phyloP scores from a whole-genome alignment of 345 rosid genomes.

The Clausena lansium region DNA sequence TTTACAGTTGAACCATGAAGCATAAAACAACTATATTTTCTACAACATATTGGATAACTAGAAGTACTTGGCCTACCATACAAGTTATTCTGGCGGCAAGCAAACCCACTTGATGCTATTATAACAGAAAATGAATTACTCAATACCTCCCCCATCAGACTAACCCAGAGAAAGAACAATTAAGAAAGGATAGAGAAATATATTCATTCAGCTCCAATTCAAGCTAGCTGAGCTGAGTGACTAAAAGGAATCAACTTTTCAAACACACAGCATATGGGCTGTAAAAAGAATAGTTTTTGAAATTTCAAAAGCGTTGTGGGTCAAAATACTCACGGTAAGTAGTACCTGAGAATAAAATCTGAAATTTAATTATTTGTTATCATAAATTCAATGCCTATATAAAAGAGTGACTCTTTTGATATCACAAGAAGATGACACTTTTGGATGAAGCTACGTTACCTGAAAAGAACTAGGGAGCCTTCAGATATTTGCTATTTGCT shows the following conservation, averaged over 20 bases:
- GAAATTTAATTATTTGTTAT: too few relatives aligned
- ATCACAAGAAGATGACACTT: background rate
- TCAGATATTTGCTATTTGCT: background rate
- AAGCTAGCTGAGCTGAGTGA: background rate
- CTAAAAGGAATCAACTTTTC: slow-evolving; percentile 10
- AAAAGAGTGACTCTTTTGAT: background rate
- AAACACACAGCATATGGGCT: too few relatives aligned
- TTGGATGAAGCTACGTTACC: background rate
- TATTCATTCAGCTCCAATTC: slow-evolving; percentile 9
- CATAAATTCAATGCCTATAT: background rate
- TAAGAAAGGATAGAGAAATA: slow-evolving; percentile 6
- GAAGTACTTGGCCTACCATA: slow-evolving; percentile 4
- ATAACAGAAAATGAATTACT: slow-evolving; percentile 27
- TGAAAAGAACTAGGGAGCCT: background rate
- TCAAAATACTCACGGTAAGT: background rate
- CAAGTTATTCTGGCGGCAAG: slow-evolving; percentile 14
- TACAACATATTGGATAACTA: background rate
- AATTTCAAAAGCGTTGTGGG: background rate
- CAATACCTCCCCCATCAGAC: slow-evolving; percentile 28
- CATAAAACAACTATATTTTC: slow-evolving; percentile 7
- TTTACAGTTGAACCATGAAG: slow-evolving; percentile 24
- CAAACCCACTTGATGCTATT: slow-evolving; percentile 24
- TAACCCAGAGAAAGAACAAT: background rate
- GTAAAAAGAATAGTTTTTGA: background rate
- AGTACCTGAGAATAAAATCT: too few relatives aligned